phyloP scores from a whole-genome alignment of 208 protist genomes.

The Wallacemonas sp. region DNA sequence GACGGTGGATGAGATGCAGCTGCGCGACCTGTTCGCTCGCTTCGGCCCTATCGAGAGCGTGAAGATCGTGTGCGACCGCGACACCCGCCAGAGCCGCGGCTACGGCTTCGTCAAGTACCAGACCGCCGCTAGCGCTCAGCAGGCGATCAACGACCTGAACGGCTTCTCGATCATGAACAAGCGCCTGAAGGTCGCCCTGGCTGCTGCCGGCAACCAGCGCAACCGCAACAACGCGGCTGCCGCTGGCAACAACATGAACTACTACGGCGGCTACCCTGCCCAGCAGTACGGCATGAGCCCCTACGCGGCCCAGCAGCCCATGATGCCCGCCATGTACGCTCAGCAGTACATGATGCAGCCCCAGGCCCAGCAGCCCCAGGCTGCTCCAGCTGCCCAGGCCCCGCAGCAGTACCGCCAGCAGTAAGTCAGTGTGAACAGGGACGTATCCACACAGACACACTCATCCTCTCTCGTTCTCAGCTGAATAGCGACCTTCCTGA shows the following conservation, averaged over 20 bases:
- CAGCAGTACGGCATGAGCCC: conserved; percentile 58
- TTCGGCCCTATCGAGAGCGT: conserved; percentile 85
- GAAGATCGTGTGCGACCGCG: conserved; percentile 88
- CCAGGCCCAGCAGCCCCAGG: conserved; percentile 58
- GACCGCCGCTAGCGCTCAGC: conserved; percentile 60
- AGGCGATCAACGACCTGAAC: conserved; percentile 80
- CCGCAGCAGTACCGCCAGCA: conserved; percentile 37
- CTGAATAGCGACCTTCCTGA: no score
- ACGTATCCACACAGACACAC: no score
- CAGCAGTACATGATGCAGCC: conserved; percentile 73
- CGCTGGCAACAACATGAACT: conserved; percentile 30
- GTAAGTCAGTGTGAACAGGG: conserved; percentile 12
- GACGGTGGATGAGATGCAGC: conserved; percentile 80
- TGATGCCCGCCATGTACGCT: conserved; percentile 28
- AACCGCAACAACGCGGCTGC: conserved; percentile 28
- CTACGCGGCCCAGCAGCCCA: conserved; percentile 14
- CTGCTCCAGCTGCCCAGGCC: conserved; percentile 32
- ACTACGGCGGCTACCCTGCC: conserved; percentile 56
- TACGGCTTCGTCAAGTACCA: conserved; percentile 92
- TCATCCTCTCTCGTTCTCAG: no score
- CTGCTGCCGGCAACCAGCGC: conserved; percentile 69
- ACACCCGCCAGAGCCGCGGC: conserved; percentile 81
- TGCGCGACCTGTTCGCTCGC: conserved; percentile 82
- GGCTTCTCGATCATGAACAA: conserved; percentile 87
- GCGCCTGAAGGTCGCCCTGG: conserved; percentile 86